Base-by-base conservation (phyloP, 257 asterid genomes). In the Fraxinus pennsylvanica region DNA sequence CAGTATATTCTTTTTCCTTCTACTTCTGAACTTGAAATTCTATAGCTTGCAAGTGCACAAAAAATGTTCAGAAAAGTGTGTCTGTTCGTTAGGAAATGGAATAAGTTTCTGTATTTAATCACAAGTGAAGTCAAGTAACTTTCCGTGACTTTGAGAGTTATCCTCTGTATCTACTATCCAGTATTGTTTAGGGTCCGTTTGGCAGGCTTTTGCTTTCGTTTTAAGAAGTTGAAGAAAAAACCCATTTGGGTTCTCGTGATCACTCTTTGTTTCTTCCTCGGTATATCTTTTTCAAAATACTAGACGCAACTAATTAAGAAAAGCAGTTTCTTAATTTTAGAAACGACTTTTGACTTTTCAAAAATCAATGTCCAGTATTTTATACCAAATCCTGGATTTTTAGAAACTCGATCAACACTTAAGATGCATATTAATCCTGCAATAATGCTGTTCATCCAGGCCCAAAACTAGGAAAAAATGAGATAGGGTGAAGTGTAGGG, bases 181-280 rank as follows among this genome's bases (percentile, higher is more conserved):
- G 47, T 41, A 9, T 41, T 41, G 14, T 41, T 41, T 9, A 43
- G 50, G 41, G 50, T 1, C 45, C 13, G 13, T 39, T 39, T 39
- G 45, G 10, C 45, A 39, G 45, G 13, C 14, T 41, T 41, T 3
- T 0, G 47, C 14, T 9, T 41, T 41, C 10, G 14, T 41, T 41
- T 41, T 41, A 9, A 41, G 47, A 8, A 39, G 45, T 39, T 9
- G 45, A 41, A 41, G 47, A 41, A 35, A 57, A 36, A 50, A 71
- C 35, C 41, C 63, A 25, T 50, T 73, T 57, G n/a, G 76, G 82
- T 74, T 80, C 86, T 82, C 87, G 88, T 86, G 85, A 87, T 72
- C n/a, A 39, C 59, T 36, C 65, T 77, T 14, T 72, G 83, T 84
- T 38, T 1, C 47, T 41, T 41, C 47, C 14, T 41, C 14, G 2